Evolutionary conservation across 208 protist species (phyloP), one percentile per base, ranked within the genome.

Genomic region (Trypanosoma platydactyli): DNA sequence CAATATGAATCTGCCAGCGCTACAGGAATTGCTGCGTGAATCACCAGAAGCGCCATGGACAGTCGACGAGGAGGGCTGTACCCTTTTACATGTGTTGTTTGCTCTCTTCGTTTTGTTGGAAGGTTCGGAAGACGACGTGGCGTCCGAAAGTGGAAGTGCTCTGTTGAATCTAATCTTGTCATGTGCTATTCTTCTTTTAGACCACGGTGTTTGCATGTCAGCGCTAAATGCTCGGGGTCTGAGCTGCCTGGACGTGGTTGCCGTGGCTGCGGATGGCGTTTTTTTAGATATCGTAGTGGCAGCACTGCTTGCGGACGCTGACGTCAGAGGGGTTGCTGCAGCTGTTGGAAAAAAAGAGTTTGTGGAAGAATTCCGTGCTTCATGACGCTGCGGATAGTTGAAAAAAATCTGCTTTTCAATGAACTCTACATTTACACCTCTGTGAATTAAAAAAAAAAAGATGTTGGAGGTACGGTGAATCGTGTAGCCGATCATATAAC

Each of bases 211-310:
- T 49, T 67, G 65, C 27, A 54, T 61, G 4, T 33, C 69, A 11
- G 30, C 68, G 18, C 45, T 86, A 22, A 86, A 73, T 50, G 40
- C 48, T 22, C 52, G 73, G 25, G 81, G 78, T 13, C 73, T 79
- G 48, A 89, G 60, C 27, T 90, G 82, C 44, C 55, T 94, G 25
- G 88, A 94, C 63, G 74, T 94, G 29, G 76, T 76, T 16, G 75
- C 79, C 0, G 33, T 68, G 6, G 63, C 58, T 22, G 71, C 46
- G 5, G 68, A 71, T 35, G 78, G 56, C 18, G 74, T 60, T 4
- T 77, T 68, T 42, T 50, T 92, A 5, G 87, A 90, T 49, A 48
- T 86, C 11, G 59, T 89, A 7, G 48, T 77, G 3, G 48, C 84
- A 1, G 67, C 76, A 15, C 64, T 94, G 22, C 64, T 86, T 38